phyloP scores from a whole-genome alignment of 257 asterid genomes.

The Solanum dulcamara region DNA sequence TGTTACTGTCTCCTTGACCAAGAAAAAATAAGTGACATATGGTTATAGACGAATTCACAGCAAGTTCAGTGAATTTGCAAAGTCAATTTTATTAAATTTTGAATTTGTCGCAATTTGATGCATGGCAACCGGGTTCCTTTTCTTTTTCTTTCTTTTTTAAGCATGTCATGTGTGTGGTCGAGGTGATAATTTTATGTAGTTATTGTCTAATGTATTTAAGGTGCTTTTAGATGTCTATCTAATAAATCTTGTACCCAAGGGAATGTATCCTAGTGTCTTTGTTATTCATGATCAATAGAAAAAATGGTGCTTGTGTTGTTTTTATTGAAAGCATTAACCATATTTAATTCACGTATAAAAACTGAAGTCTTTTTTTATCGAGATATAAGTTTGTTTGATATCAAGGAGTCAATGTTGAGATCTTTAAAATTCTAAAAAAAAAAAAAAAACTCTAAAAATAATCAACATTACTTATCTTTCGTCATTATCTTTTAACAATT shows the following conservation, averaged over 20 bases:
- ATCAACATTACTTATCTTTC: too few relatives aligned
- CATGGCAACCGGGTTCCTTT: neutral
- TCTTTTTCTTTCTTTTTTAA: neutral
- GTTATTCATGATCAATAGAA: neutral
- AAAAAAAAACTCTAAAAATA: too few relatives aligned
- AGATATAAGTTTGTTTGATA: too few relatives aligned
- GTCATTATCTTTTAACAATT: too few relatives aligned
- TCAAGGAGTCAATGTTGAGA: too few relatives aligned
- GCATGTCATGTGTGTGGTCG: neutral
- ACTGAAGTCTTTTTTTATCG: too few relatives aligned
- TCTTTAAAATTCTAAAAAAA: too few relatives aligned
- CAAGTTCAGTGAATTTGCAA: neutral
- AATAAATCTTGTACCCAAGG: neutral
- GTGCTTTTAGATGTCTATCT: neutral
- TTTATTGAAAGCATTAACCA: too few relatives aligned
- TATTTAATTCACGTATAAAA: too few relatives aligned
- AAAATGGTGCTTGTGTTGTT: neutral
- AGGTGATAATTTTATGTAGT: neutral
- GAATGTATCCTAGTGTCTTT: neutral
- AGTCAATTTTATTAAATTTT: neutral
- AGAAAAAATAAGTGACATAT: neutral
- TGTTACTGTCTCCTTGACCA: slow-evolving; percentile 4
- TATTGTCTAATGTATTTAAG: neutral
- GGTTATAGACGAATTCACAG: rapidly evolving
- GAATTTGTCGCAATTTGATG: neutral